Evolutionary conservation across 73 alveolate genomes (phyloP).

Genomic region (Blepharisma japonicum): DNA sequence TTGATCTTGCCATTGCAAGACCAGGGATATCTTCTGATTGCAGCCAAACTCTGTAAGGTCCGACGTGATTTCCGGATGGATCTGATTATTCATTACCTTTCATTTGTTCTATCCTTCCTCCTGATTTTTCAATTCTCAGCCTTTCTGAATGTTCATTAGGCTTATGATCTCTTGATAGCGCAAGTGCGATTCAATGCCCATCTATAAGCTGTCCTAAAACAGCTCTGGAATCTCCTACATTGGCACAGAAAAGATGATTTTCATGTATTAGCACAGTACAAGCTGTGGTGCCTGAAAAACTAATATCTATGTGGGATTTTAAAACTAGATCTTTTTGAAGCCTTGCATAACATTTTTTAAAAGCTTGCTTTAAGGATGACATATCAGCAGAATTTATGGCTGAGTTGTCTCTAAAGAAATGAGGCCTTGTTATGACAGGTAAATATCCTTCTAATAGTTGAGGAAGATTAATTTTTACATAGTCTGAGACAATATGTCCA

Average conservation of each 20-base stretch:
- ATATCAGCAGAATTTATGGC: no score
- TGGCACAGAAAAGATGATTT: constrained; percentile 65
- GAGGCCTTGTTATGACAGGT: no score
- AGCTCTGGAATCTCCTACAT: constrained; percentile 83
- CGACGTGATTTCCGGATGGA: constrained; percentile 43
- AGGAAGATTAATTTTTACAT: background rate
- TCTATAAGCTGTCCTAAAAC: constrained; percentile 44
- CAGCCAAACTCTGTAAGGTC: constrained; percentile 69
- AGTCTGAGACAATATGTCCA: constrained; percentile 54
- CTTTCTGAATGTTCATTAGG: constrained; percentile 82
- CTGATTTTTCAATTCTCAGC: constrained; percentile 66
- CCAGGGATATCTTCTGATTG: constrained; percentile 54
- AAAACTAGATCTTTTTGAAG: no score
- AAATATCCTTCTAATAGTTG: no score
- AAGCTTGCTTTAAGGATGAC: no score
- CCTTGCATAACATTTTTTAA: no score
- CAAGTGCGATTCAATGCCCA: constrained; percentile 43
- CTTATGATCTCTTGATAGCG: constrained; percentile 80
- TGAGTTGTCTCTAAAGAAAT: no score
- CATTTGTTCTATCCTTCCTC: constrained; percentile 82
- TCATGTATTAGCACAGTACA: constrained; percentile 65
- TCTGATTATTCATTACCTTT: constrained; percentile 46
- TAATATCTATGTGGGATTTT: no score
- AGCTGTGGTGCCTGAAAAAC: constrained; percentile 48
- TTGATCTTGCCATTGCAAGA: constrained; percentile 66